Evolutionary conservation across 352 stramenopile species (phyloP).

Genomic region (Globisporangium nodosum): DNA sequence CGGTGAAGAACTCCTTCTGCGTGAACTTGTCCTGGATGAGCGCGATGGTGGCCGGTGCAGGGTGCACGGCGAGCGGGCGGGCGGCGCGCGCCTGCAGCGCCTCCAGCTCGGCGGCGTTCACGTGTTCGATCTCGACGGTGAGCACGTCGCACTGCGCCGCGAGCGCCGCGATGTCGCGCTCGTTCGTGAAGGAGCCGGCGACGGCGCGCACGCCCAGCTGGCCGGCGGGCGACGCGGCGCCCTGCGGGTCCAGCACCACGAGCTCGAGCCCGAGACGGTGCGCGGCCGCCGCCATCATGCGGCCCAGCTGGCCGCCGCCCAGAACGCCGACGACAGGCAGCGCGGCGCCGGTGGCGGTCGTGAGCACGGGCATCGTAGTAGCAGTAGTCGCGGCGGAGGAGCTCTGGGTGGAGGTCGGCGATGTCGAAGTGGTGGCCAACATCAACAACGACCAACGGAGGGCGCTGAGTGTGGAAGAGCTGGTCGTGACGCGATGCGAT

Average conservation of each 20-base stretch:
- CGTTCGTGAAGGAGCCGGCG: constrained; percentile 68
- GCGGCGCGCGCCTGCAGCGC: constrained; percentile 65
- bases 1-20: constrained; percentile 90
- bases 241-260: constrained; percentile 90
- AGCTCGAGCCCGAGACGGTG: constrained; percentile 93
- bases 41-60: constrained; percentile 86
- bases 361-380: constrained; percentile 45
- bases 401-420: neutral
- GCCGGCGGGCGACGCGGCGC: constrained; percentile 60
- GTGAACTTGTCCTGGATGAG: constrained; percentile 97
- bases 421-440: constrained; percentile 10
- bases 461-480: neutral
- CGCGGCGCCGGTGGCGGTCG: constrained; percentile 26
- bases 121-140: constrained; percentile 98
- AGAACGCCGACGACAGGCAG: constrained; percentile 87
- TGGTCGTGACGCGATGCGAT: neutral
- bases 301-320: constrained; percentile 95
- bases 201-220: constrained; percentile 73
- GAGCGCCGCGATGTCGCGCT: constrained; percentile 63
- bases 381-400: neutral
- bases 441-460: neutral
- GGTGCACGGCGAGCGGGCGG: constrained; percentile 50
- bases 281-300: constrained; percentile 98
- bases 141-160: constrained; percentile 88
- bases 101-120: constrained; percentile 90